phyloP scores from a whole-genome alignment of 495 filamentous ascomycete species.

The Xylaria venustula region DNA sequence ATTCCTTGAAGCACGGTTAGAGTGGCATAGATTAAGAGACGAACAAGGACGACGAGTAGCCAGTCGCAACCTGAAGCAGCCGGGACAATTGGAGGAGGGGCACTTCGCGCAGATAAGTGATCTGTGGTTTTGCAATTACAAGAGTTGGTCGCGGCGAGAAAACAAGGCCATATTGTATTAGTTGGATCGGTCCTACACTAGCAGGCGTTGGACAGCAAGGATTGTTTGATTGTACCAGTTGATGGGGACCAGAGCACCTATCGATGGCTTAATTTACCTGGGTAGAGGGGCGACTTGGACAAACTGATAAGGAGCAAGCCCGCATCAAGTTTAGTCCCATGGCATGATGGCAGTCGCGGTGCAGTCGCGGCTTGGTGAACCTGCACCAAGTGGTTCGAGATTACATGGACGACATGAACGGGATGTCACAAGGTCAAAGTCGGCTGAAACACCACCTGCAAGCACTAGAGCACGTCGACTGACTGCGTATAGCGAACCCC shows the following conservation, averaged over 20 bases:
- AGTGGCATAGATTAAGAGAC: constrained; percentile 6
- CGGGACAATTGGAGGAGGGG: background rate
- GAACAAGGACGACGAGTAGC: background rate
- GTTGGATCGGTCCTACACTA: background rate
- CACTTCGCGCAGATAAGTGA: background rate
- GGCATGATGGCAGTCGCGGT: background rate
- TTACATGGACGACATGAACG: background rate
- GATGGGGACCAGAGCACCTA: background rate
- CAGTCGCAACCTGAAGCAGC: background rate
- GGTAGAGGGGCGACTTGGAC: background rate
- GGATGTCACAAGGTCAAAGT: constrained; percentile 1
- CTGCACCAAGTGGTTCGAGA: background rate
- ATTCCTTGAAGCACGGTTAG: background rate
- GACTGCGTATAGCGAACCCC: too few species aligned
- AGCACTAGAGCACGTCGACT: too few species aligned
- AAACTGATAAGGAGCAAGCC: background rate
- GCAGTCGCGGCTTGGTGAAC: constrained; percentile 1
- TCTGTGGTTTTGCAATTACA: background rate
- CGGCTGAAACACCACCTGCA: background rate
- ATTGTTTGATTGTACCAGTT: background rate
- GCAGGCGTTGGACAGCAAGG: background rate
- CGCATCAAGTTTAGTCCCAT: background rate
- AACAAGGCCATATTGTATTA: constrained; percentile 3
- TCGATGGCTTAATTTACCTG: background rate
- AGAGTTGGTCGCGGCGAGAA: background rate